These are phyloP conservation scores for Globisporangium ultimum DNA, from an alignment of 352 stramenopile species.

Conservation along the genomic window DNA sequence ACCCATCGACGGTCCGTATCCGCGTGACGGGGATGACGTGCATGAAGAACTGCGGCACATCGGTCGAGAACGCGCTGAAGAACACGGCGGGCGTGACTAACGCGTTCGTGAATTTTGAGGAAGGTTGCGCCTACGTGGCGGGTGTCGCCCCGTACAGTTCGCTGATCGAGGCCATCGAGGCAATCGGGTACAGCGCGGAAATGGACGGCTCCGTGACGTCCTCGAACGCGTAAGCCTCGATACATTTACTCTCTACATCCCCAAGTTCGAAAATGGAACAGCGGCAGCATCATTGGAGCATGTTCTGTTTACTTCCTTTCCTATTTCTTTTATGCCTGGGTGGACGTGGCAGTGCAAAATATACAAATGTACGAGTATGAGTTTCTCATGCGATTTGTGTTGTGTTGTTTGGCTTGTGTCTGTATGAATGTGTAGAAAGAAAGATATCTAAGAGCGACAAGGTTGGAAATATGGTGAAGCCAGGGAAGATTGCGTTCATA, in stretches of 20 bases:
- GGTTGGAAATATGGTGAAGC: no score
- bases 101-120: constrained; percentile 74
- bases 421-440: constrained; percentile 15
- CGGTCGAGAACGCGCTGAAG: constrained; percentile 55
- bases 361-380: background rate
- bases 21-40: constrained; percentile 87
- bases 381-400: constrained; percentile 3
- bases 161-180: constrained; percentile 62
- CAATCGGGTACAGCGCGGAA: constrained; percentile 63
- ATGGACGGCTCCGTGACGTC: constrained; percentile 31
- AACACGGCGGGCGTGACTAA: constrained; percentile 59
- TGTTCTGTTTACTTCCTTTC: constrained; percentile 1
- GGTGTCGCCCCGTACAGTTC: constrained; percentile 46
- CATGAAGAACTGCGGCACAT: constrained; percentile 90
- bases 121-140: constrained; percentile 70
- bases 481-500: no score
- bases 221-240: constrained; percentile 52
- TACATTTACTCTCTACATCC: constrained; percentile 9
- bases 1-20: constrained; percentile 68
- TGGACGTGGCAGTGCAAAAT: background rate
- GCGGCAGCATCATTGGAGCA: constrained; percentile 8
- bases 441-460: constrained; percentile 8
- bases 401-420: constrained; percentile 7
- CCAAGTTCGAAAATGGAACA: constrained; percentile 13
- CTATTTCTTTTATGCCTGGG: background rate